Evolutionary conservation across 805 yeast genomes (phyloP).

Genomic region (Ogataea ramenticola): DNA sequence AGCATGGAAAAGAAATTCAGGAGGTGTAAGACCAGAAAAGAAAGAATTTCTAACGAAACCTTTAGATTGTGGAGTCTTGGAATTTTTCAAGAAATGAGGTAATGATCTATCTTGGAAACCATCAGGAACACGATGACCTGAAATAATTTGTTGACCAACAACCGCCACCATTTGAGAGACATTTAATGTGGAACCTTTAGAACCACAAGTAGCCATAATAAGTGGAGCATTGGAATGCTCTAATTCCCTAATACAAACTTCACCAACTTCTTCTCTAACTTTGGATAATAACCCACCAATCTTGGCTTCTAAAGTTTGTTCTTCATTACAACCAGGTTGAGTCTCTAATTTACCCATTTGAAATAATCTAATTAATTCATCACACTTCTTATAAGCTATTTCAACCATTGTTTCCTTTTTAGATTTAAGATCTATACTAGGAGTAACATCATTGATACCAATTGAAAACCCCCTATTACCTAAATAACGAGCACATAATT

Average conservation of each 20-base stretch:
- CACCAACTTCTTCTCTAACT: constrained; percentile 98
- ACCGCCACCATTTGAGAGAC: constrained; percentile 99
- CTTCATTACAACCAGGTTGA: constrained; percentile 98
- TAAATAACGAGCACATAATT: constrained; percentile 87
- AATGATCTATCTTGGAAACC: constrained; percentile 99
- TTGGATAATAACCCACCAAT: constrained; percentile 94
- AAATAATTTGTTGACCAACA: constrained; percentile 97
- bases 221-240: constrained; percentile 91
- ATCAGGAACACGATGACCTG: constrained; percentile 98
- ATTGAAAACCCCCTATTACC: constrained; percentile 96
- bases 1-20: constrained; percentile 96
- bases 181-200: constrained; percentile 95
- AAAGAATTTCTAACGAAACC: constrained; percentile 97
- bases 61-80: constrained; percentile 95
- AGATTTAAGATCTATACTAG: constrained; percentile 66
- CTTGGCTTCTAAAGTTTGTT: constrained; percentile 94
- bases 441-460: constrained; percentile 96
- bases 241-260: constrained; percentile 88
- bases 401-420: constrained; percentile 88
- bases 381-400: constrained; percentile 84
- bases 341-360: constrained; percentile 88
- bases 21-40: constrained; percentile 89
- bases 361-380: constrained; percentile 73
- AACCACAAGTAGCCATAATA: constrained; percentile 99
- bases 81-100: constrained; percentile 93